Evolutionary conservation across 1,284 basidiomycete species (phyloP).

Genomic region (Malassezia nana): DNA sequence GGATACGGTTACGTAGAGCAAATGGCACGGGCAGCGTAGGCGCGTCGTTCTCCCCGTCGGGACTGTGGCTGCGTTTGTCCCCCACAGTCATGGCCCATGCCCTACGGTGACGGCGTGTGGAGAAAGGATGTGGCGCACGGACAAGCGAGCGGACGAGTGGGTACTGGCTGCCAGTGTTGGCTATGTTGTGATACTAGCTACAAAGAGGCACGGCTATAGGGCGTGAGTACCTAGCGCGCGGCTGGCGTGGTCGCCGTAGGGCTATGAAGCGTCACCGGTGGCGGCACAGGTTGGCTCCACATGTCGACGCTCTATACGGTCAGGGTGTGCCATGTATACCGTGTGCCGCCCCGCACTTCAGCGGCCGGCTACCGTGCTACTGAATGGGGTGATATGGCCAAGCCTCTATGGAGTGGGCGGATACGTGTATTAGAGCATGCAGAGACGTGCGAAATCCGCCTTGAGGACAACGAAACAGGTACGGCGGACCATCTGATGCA

Average conservation of each 20-base stretch:
- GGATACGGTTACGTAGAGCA: not conserved
- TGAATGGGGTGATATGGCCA: constrained; percentile 60
- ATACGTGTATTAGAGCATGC: constrained; percentile 66
- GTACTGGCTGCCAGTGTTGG: no score
- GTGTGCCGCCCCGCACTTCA: constrained; percentile 60
- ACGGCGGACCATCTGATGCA: constrained; percentile 12
- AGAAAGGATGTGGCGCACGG: not conserved
- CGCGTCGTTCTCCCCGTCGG: not conserved
- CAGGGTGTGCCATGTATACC: constrained; percentile 64
- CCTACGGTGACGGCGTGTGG: not conserved
- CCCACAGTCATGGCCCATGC: not conserved
- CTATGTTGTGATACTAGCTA: no score
- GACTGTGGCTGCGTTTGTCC: not conserved
- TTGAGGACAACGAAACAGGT: constrained; percentile 37
- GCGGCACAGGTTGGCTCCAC: constrained; percentile 4
- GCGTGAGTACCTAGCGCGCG: no score
- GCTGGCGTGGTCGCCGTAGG: no score
- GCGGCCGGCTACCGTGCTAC: constrained; percentile 53
- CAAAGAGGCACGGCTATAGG: no score
- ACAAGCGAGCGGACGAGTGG: not conserved
- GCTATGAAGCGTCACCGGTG: not conserved
- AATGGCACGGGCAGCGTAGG: not conserved
- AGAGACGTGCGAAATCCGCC: constrained; percentile 32
- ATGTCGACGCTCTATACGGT: constrained; percentile 75
- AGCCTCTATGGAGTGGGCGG: constrained; percentile 81